These are phyloP conservation scores for Saccharomycopsis crataegensis DNA, from an alignment of 1,139 yeast species.

Conservation along the genomic window DNA sequence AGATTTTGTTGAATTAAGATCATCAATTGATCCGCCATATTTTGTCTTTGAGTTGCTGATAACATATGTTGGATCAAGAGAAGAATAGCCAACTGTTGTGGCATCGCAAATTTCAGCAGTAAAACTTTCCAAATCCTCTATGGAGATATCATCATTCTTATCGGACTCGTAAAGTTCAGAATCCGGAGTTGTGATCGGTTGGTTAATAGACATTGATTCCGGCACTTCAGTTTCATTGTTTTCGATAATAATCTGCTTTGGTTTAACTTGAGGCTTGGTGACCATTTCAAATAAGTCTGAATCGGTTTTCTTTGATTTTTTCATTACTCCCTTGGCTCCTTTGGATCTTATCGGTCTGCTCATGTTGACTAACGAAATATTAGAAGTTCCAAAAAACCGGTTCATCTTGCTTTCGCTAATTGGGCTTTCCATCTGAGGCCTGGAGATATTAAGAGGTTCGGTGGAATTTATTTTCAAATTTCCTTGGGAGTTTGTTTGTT, in stretches of 20 bases:
- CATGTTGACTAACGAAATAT: constrained; percentile 18
- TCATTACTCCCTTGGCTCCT: not conserved
- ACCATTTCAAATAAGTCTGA: not conserved
- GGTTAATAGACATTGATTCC: too few species aligned
- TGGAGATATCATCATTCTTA: not conserved
- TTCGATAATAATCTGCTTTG: not conserved
- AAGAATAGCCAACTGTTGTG: not conserved
- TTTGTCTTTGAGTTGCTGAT: not conserved
- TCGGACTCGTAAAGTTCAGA: too few species aligned
- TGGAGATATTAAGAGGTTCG: not conserved
- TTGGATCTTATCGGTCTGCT: constrained; percentile 12
- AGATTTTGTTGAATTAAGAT: not conserved
- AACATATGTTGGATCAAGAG: constrained; percentile 10
- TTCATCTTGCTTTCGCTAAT: constrained; percentile 18
- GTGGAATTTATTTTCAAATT: not conserved
- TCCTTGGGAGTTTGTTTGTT: not conserved
- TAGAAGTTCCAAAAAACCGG: constrained; percentile 15
- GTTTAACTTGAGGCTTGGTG: not conserved
- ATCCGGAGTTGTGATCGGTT: too few species aligned
- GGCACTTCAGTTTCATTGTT: too few species aligned
- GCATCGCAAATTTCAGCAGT: constrained; percentile 10
- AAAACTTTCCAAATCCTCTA: not conserved
- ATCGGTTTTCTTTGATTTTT: not conserved
- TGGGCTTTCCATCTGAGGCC: constrained; percentile 7
- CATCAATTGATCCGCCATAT: not conserved